Base-by-base conservation (phyloP, 2,329 filamentous ascomycete species). In the Ophiognomonia clavigignenti-juglandacearum region DNA sequence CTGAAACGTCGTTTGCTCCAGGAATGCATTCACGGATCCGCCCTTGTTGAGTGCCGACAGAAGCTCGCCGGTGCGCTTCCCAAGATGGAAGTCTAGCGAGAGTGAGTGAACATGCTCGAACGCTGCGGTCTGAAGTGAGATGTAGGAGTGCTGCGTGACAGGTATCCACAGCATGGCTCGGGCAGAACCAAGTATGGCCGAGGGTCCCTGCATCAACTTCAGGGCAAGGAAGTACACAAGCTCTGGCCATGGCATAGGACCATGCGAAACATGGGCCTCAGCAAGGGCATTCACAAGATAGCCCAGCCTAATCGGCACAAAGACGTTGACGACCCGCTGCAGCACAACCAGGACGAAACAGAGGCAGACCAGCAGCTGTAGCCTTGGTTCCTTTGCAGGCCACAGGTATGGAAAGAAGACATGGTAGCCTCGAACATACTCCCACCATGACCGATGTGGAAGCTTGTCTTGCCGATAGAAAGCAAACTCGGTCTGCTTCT, bases 71-170 rank as follows among this genome's bases (percentile, higher is more conserved):
- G 93, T 98, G 61, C 92, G 88, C 69, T 98, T 98, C 43, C 89
- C 90, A 3, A 97, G 78, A 62, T 98, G 93, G 61, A 98, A 98
- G 64, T 97, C 93, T 55, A 97, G 77, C 64, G 91, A 96, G 27
- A 98, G 81, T 42, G 86, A 85, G 66, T 98, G 93, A 19, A 98
- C 93, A 64, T 98, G 93, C 68, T 97, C 92, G 62, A 98, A 98
- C 10, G 92, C 89, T 14, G 93, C 91, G 2, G 93, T 93, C 6
- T 91, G 96, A 49, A 98, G 77, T 54, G 93, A 89, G 60, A 89
- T 85, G 67, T 96, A 98, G 0, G 92, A 96, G 65, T 97, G 96
- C 64, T 98, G 93, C 29, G 91, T 89, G 48, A 98, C 90, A 0
- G 93, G 92, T 42, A 98, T 93, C 93, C 93, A 98, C 27, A 98